Evolutionary conservation across 352 stramenopile species (phyloP).

Genomic region (Phytophthora pini): DNA sequence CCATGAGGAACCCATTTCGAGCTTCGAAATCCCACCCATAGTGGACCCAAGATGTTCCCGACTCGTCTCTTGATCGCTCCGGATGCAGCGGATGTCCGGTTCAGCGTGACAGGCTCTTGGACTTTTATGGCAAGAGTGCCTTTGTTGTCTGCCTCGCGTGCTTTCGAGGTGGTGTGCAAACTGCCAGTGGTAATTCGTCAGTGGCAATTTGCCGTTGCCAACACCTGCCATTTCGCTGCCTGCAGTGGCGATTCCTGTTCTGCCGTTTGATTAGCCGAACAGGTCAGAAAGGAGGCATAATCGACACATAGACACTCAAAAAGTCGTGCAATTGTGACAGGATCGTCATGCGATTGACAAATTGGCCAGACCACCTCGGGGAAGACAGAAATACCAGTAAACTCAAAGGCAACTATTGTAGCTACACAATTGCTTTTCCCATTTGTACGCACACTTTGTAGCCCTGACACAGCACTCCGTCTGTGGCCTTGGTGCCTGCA

Average conservation of each 20-base stretch:
- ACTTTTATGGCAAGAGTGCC: background rate
- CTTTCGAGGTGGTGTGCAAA: no score
- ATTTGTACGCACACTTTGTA: background rate
- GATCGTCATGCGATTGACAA: background rate
- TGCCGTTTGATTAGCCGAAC: constrained; percentile 12
- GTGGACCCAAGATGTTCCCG: constrained; percentile 12
- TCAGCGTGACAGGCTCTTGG: constrained; percentile 18
- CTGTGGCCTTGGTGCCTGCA: background rate
- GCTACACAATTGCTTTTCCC: background rate
- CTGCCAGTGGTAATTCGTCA: no score
- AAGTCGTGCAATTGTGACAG: constrained; percentile 21
- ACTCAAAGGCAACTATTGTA: no score
- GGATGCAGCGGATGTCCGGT: constrained; percentile 16
- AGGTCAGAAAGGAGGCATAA: constrained; percentile 14
- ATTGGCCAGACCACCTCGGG: no score
- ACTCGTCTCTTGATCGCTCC: constrained; percentile 30
- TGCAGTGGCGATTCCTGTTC: constrained; percentile 7
- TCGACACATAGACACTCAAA: constrained; percentile 16
- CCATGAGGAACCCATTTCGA: background rate
- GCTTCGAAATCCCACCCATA: constrained; percentile 24
- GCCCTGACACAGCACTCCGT: background rate
- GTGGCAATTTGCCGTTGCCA: no score
- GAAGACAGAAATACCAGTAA: no score
- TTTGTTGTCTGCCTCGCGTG: background rate
- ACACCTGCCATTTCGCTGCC: constrained; percentile 12